Conservation (phyloP, 345 rosid genomes). For the Hypericum androsaemum region DNA sequence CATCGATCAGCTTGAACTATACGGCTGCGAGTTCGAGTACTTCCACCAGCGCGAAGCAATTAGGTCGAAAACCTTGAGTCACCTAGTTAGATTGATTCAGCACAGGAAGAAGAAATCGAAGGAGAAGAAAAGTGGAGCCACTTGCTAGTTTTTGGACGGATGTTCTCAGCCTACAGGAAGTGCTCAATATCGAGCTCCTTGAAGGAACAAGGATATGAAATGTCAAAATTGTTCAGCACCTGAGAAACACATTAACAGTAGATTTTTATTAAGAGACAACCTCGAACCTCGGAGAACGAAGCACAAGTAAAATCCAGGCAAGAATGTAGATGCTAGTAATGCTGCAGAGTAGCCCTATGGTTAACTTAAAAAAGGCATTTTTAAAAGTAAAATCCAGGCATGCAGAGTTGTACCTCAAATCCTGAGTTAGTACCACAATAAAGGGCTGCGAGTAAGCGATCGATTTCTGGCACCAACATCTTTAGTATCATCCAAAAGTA, state of each 20-base stretch:
- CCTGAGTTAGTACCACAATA: constrained; percentile 90
- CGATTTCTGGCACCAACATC: constrained; percentile 78
- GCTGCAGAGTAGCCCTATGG: no score
- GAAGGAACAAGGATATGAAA: constrained; percentile 72
- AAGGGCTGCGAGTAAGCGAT: constrained; percentile 62
- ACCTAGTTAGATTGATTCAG: no score
- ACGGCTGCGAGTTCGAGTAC: no score
- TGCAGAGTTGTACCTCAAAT: constrained; percentile 58
- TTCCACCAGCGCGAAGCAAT: no score
- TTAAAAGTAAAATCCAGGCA: not conserved
- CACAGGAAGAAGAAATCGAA: no score
- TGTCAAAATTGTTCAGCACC: constrained; percentile 72
- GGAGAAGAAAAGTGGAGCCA: no score
- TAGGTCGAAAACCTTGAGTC: no score
- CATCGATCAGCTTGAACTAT: no score
- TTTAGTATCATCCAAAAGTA: constrained; percentile 46
- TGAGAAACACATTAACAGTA: constrained; percentile 15
- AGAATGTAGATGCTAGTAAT: no score
- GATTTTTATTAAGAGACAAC: not conserved
- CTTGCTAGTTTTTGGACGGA: no score
- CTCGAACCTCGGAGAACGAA: not conserved
- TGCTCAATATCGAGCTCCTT: constrained; percentile 52
- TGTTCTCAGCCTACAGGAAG: constrained; percentile 6
- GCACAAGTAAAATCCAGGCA: no score
- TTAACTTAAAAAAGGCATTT: no score